Evolutionary conservation across 768 basidiomycete genomes (phyloP).

Genomic region (Podaxis mareebaensis): DNA sequence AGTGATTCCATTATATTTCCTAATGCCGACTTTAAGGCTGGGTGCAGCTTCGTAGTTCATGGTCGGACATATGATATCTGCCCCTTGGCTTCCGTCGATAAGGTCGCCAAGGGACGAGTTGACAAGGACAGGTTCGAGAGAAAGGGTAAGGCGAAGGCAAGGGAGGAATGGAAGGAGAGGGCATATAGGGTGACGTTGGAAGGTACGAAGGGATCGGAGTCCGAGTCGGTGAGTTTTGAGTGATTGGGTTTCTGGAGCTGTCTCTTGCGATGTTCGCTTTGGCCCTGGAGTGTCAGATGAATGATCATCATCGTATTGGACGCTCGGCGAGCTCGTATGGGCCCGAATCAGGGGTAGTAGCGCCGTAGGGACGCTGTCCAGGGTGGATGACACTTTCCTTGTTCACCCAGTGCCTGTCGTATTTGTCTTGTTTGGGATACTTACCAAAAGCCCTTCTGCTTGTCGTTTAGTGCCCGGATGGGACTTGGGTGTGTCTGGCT

Average conservation of each 20-base stretch:
- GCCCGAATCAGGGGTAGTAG: not conserved
- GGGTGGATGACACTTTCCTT: not conserved
- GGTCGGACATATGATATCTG: slow-evolving; percentile 4
- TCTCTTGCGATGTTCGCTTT: not conserved
- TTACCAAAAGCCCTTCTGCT: not conserved
- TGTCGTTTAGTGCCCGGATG: slow-evolving; percentile 23
- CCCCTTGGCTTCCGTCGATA: not conserved
- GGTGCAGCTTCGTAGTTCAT: not conserved
- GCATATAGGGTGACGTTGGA: not conserved
- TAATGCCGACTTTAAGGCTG: not conserved
- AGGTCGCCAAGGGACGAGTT: not conserved
- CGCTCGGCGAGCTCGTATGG: not conserved
- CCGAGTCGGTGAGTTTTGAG: not conserved
- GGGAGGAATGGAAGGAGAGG: not conserved
- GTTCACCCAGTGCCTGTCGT: not conserved
- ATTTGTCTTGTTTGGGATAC: not conserved
- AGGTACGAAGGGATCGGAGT: not conserved
- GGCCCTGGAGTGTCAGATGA: not conserved
- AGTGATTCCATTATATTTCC: not conserved
- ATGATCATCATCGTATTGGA: not conserved
- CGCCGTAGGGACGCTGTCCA: not conserved
- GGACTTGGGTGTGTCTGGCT: slow-evolving; percentile 31
- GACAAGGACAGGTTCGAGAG: not conserved
- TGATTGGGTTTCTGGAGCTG: not conserved
- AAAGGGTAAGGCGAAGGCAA: not conserved